These are phyloP conservation scores for Cercospora brassicicola DNA, from an alignment of 2,329 filamentous ascomycete genomes.

Conservation along the genomic window DNA sequence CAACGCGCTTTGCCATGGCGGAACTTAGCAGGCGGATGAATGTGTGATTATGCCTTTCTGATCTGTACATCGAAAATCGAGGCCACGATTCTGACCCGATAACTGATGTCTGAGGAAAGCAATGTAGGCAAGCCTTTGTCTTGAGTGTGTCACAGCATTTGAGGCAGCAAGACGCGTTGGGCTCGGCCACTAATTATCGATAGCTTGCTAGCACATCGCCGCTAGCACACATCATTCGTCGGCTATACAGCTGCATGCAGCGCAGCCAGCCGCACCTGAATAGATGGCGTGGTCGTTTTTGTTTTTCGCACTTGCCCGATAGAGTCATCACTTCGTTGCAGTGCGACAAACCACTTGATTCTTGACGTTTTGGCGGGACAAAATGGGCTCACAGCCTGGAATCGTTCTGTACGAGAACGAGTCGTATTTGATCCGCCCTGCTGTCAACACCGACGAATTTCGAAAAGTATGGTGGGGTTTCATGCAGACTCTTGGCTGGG, in stretches of 20 bases:
- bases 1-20: too few relatives aligned
- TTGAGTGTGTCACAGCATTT: neutral
- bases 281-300: neutral
- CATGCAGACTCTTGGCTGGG: slow-evolving; percentile 41
- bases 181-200: neutral
- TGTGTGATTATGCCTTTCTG: too few relatives aligned
- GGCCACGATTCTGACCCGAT: neutral
- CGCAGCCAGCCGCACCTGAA: neutral
- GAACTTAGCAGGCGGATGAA: too few relatives aligned
- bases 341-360: neutral
- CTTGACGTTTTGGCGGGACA: neutral
- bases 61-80: neutral
- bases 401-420: slow-evolving; percentile 16
- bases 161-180: neutral
- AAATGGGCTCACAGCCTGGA: neutral
- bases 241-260: neutral
- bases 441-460: slow-evolving; percentile 22
- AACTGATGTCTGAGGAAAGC: neutral
- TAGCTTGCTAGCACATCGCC: neutral
- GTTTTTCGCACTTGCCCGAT: neutral
- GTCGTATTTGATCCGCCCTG: slow-evolving; percentile 23
- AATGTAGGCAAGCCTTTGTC: neutral
- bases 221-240: neutral
- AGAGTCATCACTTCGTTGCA: neutral
- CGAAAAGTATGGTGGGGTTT: slow-evolving; percentile 40